These are phyloP conservation scores for Naganishia kalamii DNA, from an alignment of 768 basidiomycete species.

Conservation along the genomic window DNA sequence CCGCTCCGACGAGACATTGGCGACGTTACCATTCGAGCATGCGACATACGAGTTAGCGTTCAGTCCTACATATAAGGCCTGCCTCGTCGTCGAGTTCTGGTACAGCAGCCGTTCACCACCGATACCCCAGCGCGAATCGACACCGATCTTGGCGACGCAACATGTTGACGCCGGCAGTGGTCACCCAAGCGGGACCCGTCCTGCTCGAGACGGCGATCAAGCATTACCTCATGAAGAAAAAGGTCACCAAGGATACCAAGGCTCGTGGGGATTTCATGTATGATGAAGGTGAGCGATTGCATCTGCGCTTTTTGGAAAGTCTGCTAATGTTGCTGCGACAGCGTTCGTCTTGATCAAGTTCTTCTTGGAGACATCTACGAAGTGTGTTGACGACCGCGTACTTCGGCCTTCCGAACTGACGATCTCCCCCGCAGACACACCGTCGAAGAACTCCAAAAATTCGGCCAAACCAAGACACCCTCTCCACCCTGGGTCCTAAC, in stretches of 20 bases:
- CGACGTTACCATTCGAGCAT: too few species aligned
- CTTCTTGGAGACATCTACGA: conserved; percentile 66
- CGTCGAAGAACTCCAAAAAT: conserved; percentile 72
- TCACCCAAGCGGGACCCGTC: conserved; percentile 37
- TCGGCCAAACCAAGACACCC: conserved; percentile 70
- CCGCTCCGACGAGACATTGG: too few species aligned
- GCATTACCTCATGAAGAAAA: conserved; percentile 66
- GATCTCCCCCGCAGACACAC: conserved; percentile 53
- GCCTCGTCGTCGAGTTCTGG: too few species aligned
- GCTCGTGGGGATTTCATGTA: conserved; percentile 72
- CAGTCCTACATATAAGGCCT: too few species aligned
- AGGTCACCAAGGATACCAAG: conserved; percentile 46
- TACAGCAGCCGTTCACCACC: too few species aligned
- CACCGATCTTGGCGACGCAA: background rate
- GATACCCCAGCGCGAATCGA: too few species aligned
- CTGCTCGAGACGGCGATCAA: conserved; percentile 61
- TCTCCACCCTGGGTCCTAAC: conserved; percentile 78
- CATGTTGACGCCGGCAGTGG: conserved; percentile 21
- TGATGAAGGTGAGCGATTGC: conserved; percentile 54
- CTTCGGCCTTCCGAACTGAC: background rate
- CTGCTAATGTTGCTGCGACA: conserved; percentile 29
- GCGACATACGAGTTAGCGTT: too few species aligned
- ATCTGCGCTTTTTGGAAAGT: background rate
- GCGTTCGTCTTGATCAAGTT: conserved; percentile 66
- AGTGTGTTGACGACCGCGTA: conserved; percentile 27